Evolutionary conservation across 805 yeast species (phyloP), one percentile per base, ranked within the genome.

Genomic region (Barnettozyma pratensis): DNA sequence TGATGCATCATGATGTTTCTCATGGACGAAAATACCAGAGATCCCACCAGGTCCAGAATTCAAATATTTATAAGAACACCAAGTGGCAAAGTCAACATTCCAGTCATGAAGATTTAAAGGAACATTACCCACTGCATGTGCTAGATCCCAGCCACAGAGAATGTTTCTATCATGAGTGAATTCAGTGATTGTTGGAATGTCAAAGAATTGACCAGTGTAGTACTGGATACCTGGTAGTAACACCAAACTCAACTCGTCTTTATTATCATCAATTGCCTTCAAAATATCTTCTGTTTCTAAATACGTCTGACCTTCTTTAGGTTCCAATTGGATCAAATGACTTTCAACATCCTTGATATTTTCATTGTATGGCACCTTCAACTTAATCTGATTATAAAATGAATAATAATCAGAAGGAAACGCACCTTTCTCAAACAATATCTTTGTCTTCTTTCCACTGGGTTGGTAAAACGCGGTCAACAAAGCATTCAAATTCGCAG

Each of bases 11-110:
- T 59, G 68, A 52, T 66, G 74, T 53, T 80, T 84, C 38, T 51
- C 47, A 62, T 91, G 82, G 37, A 91, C 83, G 59, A 80, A 91
- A 26, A 88, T 74, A 1, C 97, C 96, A 6, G 90, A 96, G 54
- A 90, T 87, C 5, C 83, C 92, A 41, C 98, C 98, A 0, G 98
- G 97, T 0, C 98, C 98, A 4, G 96, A 66, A 63, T 92, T 92
- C 54, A 91, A 68, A 63, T 91, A 91, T 64, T 91, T 91, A 72
- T 91, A 91, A 5, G 95, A 82, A 64, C 98, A 91, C 90, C 96
- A 91, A 19, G 80, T 88, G 1, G 97, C 98, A 70, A 91, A 90
- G 66, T 91, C 98, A 5, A 87, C 94, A 48, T 76, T 70, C 96
- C 97, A 91, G 43, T 87, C 88, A 63, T 91, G 97, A 45, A 91